Conservation (phyloP, 2,329 filamentous ascomycete species). For the Diaporthe destruens region DNA sequence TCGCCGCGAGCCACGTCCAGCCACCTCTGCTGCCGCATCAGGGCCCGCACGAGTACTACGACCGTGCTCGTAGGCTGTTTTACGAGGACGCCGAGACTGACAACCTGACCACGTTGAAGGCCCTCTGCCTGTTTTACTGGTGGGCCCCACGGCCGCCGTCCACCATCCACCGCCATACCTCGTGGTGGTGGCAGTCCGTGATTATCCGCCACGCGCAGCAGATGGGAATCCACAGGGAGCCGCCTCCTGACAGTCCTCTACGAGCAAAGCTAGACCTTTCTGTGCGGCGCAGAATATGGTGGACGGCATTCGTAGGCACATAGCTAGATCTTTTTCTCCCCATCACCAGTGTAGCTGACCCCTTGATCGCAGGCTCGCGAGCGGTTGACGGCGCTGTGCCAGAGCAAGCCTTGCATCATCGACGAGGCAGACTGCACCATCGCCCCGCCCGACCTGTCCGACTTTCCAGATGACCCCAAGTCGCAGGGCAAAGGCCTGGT, state of each 20-base stretch:
- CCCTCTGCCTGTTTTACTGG: slow-evolving; percentile 58
- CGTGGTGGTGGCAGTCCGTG: slow-evolving; percentile 61
- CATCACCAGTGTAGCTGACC: no score
- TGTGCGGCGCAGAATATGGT: slow-evolving; percentile 56
- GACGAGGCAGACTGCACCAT: slow-evolving; percentile 57
- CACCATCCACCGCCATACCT: slow-evolving; percentile 54
- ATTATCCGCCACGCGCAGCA: slow-evolving; percentile 59
- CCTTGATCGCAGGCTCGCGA: slow-evolving; percentile 49
- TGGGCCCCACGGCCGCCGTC: slow-evolving; percentile 56
- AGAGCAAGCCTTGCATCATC: slow-evolving; percentile 58
- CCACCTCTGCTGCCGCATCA: slow-evolving; percentile 56
- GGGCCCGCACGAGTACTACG: slow-evolving; percentile 55
- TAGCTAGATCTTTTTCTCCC: no score
- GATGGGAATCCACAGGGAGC: slow-evolving; percentile 58
- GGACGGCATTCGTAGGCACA: slow-evolving; percentile 52
- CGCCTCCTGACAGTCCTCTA: slow-evolving; percentile 44
- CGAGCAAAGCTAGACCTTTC: slow-evolving; percentile 43
- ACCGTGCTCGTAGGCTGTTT: slow-evolving; percentile 55
- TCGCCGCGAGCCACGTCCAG: slow-evolving; percentile 56
- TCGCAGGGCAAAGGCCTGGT: slow-evolving; percentile 53
- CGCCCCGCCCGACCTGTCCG: slow-evolving; percentile 51
- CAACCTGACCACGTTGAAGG: slow-evolving; percentile 52
- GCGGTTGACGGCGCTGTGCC: slow-evolving; percentile 56
- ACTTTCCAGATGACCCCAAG: slow-evolving; percentile 52
- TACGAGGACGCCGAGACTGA: slow-evolving; percentile 56